phyloP scores from a whole-genome alignment of 805 yeast species.

The Komagataella populi region DNA sequence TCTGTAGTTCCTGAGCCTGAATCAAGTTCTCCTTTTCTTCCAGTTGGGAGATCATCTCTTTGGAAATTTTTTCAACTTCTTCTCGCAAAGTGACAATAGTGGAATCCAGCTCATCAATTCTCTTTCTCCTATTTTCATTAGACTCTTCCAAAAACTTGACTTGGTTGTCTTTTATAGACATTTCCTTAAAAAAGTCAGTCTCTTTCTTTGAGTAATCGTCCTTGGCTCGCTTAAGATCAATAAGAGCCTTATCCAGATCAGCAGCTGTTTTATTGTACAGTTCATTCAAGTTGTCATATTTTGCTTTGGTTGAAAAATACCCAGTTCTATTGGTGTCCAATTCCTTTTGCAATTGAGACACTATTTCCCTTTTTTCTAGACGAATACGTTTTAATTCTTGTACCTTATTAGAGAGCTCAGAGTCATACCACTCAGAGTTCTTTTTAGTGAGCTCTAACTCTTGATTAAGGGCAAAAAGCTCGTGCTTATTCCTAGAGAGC shows the following conservation, averaged over 20 bases:
- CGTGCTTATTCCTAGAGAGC: constrained; percentile 11
- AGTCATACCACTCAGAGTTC: constrained; percentile 20
- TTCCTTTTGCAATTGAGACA: constrained; percentile 18
- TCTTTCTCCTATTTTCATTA: constrained; percentile 32
- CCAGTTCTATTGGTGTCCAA: constrained; percentile 22
- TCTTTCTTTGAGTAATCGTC: constrained; percentile 28
- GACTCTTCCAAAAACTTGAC: constrained; percentile 41
- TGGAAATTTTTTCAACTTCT: constrained; percentile 22
- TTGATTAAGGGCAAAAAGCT: constrained; percentile 13
- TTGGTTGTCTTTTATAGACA: constrained; percentile 47
- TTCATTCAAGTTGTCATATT: constrained; percentile 18
- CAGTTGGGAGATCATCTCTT: constrained; percentile 20
- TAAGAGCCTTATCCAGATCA: constrained; percentile 26
- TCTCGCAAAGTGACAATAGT: constrained; percentile 26
- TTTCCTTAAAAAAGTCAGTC: constrained; percentile 40
- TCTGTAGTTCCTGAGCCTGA: constrained; percentile 20
- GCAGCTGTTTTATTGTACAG: constrained; percentile 22
- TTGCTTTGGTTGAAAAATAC: constrained; percentile 10
- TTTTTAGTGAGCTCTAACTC: constrained; percentile 17
- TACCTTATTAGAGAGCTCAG: constrained; percentile 17
- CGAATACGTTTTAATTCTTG: constrained; percentile 15
- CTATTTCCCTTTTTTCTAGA: constrained; percentile 15
- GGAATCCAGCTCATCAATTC: constrained; percentile 41
- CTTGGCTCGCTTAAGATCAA: constrained; percentile 31
- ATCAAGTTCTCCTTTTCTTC: constrained; percentile 22